These are phyloP conservation scores for Aspergillus luchuensis DNA, from an alignment of 2,329 filamentous ascomycete species.

Conservation along the genomic window DNA sequence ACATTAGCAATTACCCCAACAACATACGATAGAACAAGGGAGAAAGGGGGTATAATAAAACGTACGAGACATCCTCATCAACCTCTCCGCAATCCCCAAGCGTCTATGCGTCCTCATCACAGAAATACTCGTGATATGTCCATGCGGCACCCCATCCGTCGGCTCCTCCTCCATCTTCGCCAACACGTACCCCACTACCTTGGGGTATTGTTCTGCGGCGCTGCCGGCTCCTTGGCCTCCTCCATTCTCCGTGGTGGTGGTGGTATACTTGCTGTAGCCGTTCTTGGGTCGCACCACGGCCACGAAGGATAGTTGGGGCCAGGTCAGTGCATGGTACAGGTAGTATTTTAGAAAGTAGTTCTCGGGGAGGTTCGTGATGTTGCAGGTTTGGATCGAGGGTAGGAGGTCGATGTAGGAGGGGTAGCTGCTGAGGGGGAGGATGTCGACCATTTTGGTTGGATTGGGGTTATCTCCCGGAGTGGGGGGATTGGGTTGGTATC, in stretches of 20 bases:
- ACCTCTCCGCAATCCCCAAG: slow-evolving; percentile 90
- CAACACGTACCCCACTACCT: slow-evolving; percentile 98
- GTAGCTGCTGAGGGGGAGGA: slow-evolving; percentile 50
- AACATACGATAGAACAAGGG: slow-evolving; percentile 53
- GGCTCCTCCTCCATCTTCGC: slow-evolving; percentile 99
- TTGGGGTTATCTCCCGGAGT: not conserved
- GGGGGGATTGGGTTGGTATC: slow-evolving; percentile 2
- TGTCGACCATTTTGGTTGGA: slow-evolving; percentile 49
- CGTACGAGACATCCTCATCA: slow-evolving; percentile 95
- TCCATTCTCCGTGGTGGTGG: slow-evolving; percentile 38
- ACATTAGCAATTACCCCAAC: too few relatives aligned
- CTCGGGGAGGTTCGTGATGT: slow-evolving; percentile 97
- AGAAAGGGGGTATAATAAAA: slow-evolving; percentile 7
- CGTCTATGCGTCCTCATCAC: slow-evolving; percentile 95
- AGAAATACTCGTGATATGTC: slow-evolving; percentile 91
- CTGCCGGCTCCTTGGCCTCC: slow-evolving; percentile 18
- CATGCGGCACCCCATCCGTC: slow-evolving; percentile 83
- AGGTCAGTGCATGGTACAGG: slow-evolving; percentile 96
- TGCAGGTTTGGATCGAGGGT: slow-evolving; percentile 88
- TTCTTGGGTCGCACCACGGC: slow-evolving; percentile 85
- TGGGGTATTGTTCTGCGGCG: slow-evolving; percentile 67
- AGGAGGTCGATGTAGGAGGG: slow-evolving; percentile 77
- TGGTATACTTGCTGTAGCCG: slow-evolving; percentile 71
- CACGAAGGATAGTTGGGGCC: slow-evolving; percentile 96
- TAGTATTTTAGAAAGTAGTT: slow-evolving; percentile 99